Evolutionary conservation across 164 flowering plant genomes (phyloP), one percentile per base, ranked within the genome.

Genomic region (Litsea cubeba): DNA sequence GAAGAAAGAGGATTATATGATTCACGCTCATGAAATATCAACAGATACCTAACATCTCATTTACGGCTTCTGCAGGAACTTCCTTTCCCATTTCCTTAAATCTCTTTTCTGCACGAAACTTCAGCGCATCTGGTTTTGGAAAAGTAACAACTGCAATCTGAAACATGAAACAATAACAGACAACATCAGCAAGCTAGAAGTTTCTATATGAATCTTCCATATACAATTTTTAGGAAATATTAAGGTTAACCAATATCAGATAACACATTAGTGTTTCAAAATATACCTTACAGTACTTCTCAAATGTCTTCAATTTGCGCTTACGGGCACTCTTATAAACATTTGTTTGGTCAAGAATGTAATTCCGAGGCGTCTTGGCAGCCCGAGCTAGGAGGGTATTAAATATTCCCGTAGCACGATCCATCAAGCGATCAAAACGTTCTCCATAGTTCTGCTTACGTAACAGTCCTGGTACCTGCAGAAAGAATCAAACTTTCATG

Each of bases 71-170:
- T 26, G 79, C 85, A 66, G 90, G 88, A 30, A 90, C 91, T 69
- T 88, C 90, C 80, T 88, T 90, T 26, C 90, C 91, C 90, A 86
- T 87, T 73, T 88, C 94, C 78, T 65, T 79, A 65, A 83, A 85
- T 78, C 91, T 77, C 78, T 85, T 87, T 46, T 79, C 84, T 62
- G 82, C 76, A 60, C 89, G 90, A 1, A 51, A 0, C 78, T 80
- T 82, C 49, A 89, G 80, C 64, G 82, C 88, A 66, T 85, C 87
- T n/a, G 85, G 87, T 50, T 32, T 75, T 66, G 90, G 87, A 67
- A 89, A 85, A 17, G 85, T 75, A 57, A 89, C 91, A 30, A 89
- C 86, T 51, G 86, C 93, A 76, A 87, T 82, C 93, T 87, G 79
- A 60, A 22, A 70, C 30, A 11, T 63, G 32, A 28, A 32, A 70